phyloP scores from a whole-genome alignment of 305 asterid species.

The Coffea humblotiana region DNA sequence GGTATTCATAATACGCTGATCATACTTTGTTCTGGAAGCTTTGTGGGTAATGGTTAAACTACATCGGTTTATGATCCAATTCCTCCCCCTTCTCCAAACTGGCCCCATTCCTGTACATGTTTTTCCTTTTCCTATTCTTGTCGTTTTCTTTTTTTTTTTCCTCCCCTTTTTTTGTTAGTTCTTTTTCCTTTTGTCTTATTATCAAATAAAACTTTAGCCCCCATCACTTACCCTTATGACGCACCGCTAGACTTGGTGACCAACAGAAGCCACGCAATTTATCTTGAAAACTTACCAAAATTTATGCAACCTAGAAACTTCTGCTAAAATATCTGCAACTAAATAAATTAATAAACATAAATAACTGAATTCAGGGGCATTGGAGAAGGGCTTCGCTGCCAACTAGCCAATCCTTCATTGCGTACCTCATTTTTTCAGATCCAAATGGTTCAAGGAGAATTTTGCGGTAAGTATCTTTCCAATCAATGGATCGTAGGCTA shows the following conservation, averaged over 20 bases:
- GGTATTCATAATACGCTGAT: no score
- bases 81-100: no score
- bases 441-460: not conserved
- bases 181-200: not conserved
- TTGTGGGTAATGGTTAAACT: not conserved
- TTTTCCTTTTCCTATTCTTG: no score
- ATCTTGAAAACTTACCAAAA: not conserved
- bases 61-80: not conserved
- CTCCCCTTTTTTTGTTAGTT: no score
- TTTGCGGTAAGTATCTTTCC: not conserved
- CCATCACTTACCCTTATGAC: not conserved
- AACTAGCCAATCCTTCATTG: not conserved
- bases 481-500: not conserved
- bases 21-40: not conserved
- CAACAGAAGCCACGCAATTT: not conserved
- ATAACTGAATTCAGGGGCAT: not conserved
- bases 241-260: not conserved
- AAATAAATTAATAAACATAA: no score
- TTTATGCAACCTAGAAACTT: not conserved
- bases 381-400: not conserved
- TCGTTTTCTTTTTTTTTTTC: no score
- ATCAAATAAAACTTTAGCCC: not conserved
- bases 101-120: not conserved
- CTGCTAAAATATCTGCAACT: not conserved
- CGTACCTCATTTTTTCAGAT: not conserved